A percentile compares a stretch with the other conserved stretches of the same genome.
Evolutionary conservation across 1,284 basidiomycete genomes (phyloP).

Genomic region (Pulchroboletus neoregius): DNA sequence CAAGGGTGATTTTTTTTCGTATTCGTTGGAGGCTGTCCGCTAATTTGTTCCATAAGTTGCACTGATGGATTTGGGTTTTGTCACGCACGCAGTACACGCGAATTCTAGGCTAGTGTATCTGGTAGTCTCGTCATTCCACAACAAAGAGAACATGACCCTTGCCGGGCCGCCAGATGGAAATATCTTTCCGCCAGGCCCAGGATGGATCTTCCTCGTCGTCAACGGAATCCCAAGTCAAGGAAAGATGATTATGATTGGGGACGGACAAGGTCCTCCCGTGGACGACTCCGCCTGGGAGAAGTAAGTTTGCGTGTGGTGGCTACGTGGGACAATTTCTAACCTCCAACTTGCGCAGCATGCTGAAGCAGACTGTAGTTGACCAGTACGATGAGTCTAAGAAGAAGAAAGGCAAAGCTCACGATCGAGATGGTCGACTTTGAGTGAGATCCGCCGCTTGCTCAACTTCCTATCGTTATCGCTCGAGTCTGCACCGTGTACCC

Average conservation of each 20-base stretch:
- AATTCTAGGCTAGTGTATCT: conserved; percentile 77
- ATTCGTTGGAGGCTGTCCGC: not conserved
- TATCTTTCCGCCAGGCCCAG: conserved; percentile 80
- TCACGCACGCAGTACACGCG: conserved; percentile 76
- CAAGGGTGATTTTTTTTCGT: conserved; percentile 30
- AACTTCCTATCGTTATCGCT: not conserved
- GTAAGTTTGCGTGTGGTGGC: conserved; percentile 42
- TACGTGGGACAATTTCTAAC: conserved; percentile 6
- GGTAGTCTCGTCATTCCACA: conserved; percentile 33
- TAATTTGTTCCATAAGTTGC: conserved; percentile 44
- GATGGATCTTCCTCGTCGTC: conserved; percentile 68
- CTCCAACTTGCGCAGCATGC: conserved; percentile 31
- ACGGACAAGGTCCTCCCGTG: conserved; percentile 55
- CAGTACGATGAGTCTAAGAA: conserved; percentile 46
- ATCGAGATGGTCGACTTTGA: not conserved
- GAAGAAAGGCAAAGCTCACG: conserved; percentile 28
- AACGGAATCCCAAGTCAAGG: conserved; percentile 68
- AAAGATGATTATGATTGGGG: conserved; percentile 65
- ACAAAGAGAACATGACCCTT: conserved; percentile 41
- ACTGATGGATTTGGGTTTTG: conserved; percentile 75
- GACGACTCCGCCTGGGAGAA: conserved; percentile 52
- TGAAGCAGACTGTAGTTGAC: conserved; percentile 46
- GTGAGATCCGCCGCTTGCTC: not conserved
- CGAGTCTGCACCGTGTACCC: not conserved
- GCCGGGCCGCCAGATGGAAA: conserved; percentile 57